Evolutionary conservation across 2,329 filamentous ascomycete species (phyloP).

Genomic region (Fusarium torulosum): DNA sequence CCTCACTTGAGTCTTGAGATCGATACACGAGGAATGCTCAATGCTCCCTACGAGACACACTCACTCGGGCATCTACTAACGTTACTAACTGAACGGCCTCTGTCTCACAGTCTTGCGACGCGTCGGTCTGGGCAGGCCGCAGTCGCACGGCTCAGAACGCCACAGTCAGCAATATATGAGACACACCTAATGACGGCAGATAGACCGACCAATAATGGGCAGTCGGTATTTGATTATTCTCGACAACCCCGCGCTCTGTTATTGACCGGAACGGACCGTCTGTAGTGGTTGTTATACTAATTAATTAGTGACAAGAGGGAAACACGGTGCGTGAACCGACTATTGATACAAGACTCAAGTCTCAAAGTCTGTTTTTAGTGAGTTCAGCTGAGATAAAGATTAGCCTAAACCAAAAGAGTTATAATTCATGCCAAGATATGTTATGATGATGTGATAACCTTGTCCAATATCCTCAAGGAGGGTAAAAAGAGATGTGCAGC

Average conservation of each 20-base stretch:
- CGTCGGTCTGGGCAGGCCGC: background rate
- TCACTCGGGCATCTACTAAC: background rate
- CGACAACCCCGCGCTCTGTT: conserved; percentile 3
- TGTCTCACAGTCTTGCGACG: background rate
- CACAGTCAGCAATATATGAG: conserved; percentile 33
- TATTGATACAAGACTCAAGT: too few relatives aligned
- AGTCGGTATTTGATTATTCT: conserved; percentile 8
- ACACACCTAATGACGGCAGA: conserved; percentile 23
- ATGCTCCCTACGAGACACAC: background rate
- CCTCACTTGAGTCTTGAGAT: conserved; percentile 21
- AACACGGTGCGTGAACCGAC: background rate
- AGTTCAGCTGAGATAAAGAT: background rate
- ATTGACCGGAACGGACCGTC: conserved; percentile 38
- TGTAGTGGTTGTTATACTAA: conserved; percentile 15
- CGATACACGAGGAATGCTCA: background rate
- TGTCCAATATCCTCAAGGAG: background rate
- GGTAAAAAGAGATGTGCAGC: background rate
- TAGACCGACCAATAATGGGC: conserved; percentile 16
- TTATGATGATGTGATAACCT: background rate
- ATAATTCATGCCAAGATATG: background rate
- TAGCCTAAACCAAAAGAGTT: too few relatives aligned
- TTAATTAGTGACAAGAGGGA: background rate
- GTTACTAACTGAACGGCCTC: conserved; percentile 6
- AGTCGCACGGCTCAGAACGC: background rate
- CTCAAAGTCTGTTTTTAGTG: background rate